Evolutionary conservation across 768 basidiomycete genomes (phyloP).

Genomic region (Pholiota conissans): DNA sequence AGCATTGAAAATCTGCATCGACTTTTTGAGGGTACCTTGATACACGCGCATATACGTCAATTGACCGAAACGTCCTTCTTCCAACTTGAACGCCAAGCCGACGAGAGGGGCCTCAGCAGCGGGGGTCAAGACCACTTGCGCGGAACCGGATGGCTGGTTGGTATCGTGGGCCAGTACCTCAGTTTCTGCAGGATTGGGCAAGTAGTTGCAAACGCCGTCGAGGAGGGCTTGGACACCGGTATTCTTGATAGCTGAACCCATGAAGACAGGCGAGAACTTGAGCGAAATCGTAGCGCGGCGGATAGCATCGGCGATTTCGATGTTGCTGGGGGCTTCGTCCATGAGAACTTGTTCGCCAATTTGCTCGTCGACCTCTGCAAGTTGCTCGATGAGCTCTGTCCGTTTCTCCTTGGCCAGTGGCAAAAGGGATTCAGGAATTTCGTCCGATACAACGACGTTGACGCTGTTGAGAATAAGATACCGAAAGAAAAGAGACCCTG

Average conservation of each 20-base stretch:
- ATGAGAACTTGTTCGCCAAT: constrained; percentile 90
- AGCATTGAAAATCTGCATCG: constrained; percentile 84
- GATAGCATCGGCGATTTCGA: constrained; percentile 80
- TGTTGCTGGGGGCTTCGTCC: constrained; percentile 73
- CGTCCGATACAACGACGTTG: constrained; percentile 77
- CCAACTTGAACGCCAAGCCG: constrained; percentile 96
- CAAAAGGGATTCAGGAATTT: constrained; percentile 78
- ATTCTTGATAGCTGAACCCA: constrained; percentile 97
- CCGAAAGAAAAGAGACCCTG: not conserved
- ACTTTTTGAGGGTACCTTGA: constrained; percentile 89
- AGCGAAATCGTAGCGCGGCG: constrained; percentile 85
- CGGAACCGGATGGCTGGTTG: constrained; percentile 58
- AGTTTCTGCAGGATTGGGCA: constrained; percentile 84
- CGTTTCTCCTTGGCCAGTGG: constrained; percentile 84
- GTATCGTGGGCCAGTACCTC: constrained; percentile 83
- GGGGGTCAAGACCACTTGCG: constrained; percentile 75
- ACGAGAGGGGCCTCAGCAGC: constrained; percentile 87
- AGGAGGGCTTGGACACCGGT: constrained; percentile 92
- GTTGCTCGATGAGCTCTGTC: constrained; percentile 87
- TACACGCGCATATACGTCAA: constrained; percentile 98
- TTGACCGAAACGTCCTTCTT: constrained; percentile 96
- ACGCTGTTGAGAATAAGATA: constrained; percentile 48
- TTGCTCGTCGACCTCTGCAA: constrained; percentile 95
- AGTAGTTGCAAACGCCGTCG: constrained; percentile 94
- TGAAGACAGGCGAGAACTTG: constrained; percentile 95